phyloP scores from a whole-genome alignment of 306 rosid genomes.

The Astragalus membranaceus region DNA sequence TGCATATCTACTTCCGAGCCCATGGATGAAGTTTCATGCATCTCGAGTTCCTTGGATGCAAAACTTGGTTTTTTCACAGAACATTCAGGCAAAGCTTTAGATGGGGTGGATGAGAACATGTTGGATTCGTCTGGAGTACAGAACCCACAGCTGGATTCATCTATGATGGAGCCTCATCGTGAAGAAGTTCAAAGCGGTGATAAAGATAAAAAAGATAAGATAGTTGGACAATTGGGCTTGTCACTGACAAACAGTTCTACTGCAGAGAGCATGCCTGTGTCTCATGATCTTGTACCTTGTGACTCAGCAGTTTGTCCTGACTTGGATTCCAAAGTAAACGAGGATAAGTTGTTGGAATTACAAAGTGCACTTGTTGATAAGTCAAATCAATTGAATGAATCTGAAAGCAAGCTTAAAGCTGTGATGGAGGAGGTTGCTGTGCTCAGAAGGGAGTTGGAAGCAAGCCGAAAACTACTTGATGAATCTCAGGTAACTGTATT shows the following conservation, averaged over 20 bases:
- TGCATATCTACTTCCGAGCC: slow-evolving; percentile 57
- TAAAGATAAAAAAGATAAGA: slow-evolving; percentile 62
- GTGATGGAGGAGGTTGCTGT: slow-evolving; percentile 60
- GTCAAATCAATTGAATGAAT: slow-evolving; percentile 54
- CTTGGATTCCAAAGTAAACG: slow-evolving; percentile 45
- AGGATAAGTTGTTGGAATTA: slow-evolving; percentile 55
- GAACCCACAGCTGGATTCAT: slow-evolving; percentile 72
- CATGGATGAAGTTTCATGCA: slow-evolving; percentile 96
- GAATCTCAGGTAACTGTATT: slow-evolving; percentile 86
- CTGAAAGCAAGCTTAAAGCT: slow-evolving; percentile 60
- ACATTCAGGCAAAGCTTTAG: slow-evolving; percentile 49
- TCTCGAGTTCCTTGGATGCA: slow-evolving; percentile 72
- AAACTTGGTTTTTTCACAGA: slow-evolving; percentile 60
- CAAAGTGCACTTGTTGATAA: slow-evolving; percentile 60
- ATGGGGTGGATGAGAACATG: slow-evolving; percentile 90
- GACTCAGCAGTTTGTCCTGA: slow-evolving; percentile 39
- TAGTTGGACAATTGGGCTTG: slow-evolving; percentile 60
- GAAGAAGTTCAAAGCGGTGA: slow-evolving; percentile 50
- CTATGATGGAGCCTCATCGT: slow-evolving; percentile 77
- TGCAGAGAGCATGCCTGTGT: slow-evolving; percentile 85
- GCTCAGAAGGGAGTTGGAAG: slow-evolving; percentile 70
- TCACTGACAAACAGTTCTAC: slow-evolving; percentile 90
- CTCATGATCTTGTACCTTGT: slow-evolving; percentile 50
- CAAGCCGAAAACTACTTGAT: slow-evolving; percentile 74
- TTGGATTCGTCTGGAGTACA: slow-evolving; percentile 76